These are phyloP conservation scores for Magnolia changhungtana DNA, from an alignment of 164 flowering plant species.

Conservation along the genomic window DNA sequence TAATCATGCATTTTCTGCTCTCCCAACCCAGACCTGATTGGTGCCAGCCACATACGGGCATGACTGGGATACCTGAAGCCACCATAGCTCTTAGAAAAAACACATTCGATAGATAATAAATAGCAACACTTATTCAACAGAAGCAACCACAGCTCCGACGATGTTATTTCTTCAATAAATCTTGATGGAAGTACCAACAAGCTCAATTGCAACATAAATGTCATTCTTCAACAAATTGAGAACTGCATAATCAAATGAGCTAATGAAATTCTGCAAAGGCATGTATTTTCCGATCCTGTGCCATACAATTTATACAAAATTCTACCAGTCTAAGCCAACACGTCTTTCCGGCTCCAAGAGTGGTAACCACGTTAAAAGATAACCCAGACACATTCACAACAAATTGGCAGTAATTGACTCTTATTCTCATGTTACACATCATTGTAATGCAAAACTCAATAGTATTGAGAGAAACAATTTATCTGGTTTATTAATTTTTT, in stretches of 20 bases:
- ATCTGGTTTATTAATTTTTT: no score
- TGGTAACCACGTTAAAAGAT: no score
- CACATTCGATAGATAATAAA: background rate
- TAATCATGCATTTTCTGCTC: constrained; percentile 72
- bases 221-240: background rate
- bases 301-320: no score
- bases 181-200: background rate
- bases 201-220: background rate
- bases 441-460: no score
- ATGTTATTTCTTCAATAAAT: background rate
- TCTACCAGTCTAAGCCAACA: no score
- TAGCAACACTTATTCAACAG: background rate
- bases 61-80: constrained; percentile 91
- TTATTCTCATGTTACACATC: no score
- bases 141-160: background rate
- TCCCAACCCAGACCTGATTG: constrained; percentile 69
- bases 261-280: no score
- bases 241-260: background rate
- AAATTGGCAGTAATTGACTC: no score
- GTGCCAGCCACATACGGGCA: constrained; percentile 98
- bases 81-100: constrained; percentile 1
- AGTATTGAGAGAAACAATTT: no score
- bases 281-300: no score
- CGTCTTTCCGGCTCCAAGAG: no score
- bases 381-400: no score